Evolutionary conservation across 495 filamentous ascomycete genomes (phyloP).

Genomic region (Clavariopsis aquatica): DNA sequence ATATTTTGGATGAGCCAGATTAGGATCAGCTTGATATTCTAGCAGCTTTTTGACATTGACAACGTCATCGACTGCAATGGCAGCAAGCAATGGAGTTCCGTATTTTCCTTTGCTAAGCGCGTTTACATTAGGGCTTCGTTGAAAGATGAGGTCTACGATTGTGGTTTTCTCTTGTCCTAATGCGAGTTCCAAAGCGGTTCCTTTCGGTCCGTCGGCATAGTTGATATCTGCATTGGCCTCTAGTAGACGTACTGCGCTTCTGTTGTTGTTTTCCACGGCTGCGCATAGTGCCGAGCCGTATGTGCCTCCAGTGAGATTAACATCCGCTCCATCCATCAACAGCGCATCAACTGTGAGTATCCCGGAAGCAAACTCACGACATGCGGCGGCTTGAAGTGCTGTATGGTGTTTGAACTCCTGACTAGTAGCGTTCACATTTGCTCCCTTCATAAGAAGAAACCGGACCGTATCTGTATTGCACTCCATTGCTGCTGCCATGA

Average conservation of each 20-base stretch:
- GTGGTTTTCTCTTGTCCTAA: too few relatives aligned
- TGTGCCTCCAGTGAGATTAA: not conserved
- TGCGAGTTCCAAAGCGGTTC: too few relatives aligned
- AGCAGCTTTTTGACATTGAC: not conserved
- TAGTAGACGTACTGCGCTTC: not conserved
- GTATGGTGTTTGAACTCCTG: too few relatives aligned
- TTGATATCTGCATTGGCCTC: not conserved
- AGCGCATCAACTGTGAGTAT: too few relatives aligned
- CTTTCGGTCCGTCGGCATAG: too few relatives aligned
- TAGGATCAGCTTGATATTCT: not conserved
- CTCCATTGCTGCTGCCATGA: not conserved
- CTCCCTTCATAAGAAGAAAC: too few relatives aligned
- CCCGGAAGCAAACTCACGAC: too few relatives aligned
- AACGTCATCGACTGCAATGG: not conserved
- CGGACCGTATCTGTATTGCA: not conserved
- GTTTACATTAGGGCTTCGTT: too few relatives aligned
- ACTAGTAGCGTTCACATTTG: too few relatives aligned
- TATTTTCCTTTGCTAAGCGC: too few relatives aligned
- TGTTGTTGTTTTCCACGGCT: not conserved
- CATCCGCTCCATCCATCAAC: not conserved
- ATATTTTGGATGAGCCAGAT: not conserved
- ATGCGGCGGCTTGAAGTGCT: too few relatives aligned
- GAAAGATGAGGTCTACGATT: too few relatives aligned
- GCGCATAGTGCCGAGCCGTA: not conserved
- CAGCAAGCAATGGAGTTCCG: not conserved